Evolutionary conservation across 768 basidiomycete genomes (phyloP), one percentile per base, ranked within the genome.

Genomic region (Amanita fuliginea): DNA sequence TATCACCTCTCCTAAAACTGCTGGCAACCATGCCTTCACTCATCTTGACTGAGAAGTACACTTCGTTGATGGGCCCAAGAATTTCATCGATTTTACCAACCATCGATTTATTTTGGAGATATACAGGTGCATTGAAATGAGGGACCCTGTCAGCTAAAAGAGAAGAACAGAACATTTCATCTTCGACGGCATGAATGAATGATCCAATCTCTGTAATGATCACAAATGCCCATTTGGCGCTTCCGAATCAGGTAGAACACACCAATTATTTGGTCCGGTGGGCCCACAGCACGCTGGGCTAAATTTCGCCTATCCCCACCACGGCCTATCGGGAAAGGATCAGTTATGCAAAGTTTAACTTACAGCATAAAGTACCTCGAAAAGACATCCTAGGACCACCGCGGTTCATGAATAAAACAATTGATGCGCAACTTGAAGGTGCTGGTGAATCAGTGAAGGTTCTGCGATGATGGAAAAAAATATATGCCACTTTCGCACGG

Each of bases 41-140:
- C 86, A 97, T 96, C 73, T 98, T 99, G 55, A 99, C 77, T 2
- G 93, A 94, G 62, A 99, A 98, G 67, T 81, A 98, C 51, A 98
- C 93, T 63, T 98, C 92, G 63, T 96, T 99, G 64, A 99, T 94
- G 13, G 96, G 95, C 2, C 96, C 96, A n/a, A 99, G 78, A 57
- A 99, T 98, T 67, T 99, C 96, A 67, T 99, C 96, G 36, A 99
- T 86, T 69, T 96, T 97, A 54, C 96, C 95, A 54, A 98, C 91
- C 56, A 80, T 75, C 8, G 91, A 88, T 69, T 96, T 98, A 67
- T 97, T 96, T 73, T 90, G 83, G 46, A 98, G 78, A 66, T 95
- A 98, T 62, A 98, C 92, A 43, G 95, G 94, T 0, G 95, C 94
- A 65, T 99, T 99, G 78, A 99, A 99, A 67, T 93, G 95, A 0